phyloP scores from a whole-genome alignment of 306 rosid genomes.

The Chamaecrista fasciculata region DNA sequence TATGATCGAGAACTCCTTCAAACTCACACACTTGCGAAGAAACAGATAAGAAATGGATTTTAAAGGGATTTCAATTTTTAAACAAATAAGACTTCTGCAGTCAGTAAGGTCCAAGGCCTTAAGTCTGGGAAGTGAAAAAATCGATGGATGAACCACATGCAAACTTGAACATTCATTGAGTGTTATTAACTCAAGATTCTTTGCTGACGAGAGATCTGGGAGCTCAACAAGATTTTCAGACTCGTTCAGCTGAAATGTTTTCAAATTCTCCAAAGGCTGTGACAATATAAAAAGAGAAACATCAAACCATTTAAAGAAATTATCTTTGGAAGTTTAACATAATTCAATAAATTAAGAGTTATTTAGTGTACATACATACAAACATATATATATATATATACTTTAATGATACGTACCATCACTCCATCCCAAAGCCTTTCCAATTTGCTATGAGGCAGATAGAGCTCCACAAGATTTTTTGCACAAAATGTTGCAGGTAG shows the following conservation, averaged over 20 bases:
- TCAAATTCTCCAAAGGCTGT: not conserved
- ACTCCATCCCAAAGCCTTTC: conserved; percentile 24
- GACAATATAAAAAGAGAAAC: no score
- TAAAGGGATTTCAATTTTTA: not conserved
- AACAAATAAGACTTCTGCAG: not conserved
- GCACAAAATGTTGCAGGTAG: conserved; percentile 14
- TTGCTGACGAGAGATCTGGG: not conserved
- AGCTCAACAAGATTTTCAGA: not conserved
- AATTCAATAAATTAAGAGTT: not conserved
- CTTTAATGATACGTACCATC: conserved; percentile 9
- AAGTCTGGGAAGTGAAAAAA: not conserved
- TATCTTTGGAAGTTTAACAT: not conserved
- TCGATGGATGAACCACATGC: not conserved
- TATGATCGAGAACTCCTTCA: not conserved
- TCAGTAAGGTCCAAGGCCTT: not conserved
- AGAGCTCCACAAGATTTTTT: conserved; percentile 18
- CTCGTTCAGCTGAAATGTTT: not conserved
- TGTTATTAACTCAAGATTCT: not conserved
- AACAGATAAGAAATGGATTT: not conserved
- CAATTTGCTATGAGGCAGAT: not conserved
- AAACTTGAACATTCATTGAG: not conserved
- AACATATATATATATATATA: no score
- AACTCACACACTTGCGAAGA: not conserved
- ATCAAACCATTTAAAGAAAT: no score
- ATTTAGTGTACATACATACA: no score